Evolutionary conservation across 768 basidiomycete species (phyloP).

Genomic region (Sarcodon aspratus): DNA sequence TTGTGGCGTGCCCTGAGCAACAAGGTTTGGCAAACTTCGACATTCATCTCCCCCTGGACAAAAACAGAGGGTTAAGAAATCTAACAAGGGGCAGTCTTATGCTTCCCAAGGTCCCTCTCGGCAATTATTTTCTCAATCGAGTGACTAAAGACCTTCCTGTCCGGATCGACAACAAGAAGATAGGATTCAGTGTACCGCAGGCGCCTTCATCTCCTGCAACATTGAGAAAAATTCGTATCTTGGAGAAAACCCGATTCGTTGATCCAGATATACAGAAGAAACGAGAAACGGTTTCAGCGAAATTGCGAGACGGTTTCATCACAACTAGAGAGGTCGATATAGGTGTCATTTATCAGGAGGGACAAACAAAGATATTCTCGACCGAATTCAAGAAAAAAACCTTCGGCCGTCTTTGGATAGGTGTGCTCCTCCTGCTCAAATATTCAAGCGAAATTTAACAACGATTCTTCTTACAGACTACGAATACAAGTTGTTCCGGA

Average conservation of each 20-base stretch:
- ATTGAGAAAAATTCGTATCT: slow-evolving; percentile 4
- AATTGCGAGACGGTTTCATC: slow-evolving; percentile 34
- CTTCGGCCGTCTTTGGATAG: slow-evolving; percentile 42
- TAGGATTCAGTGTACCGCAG: slow-evolving; percentile 9
- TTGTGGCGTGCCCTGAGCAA: slow-evolving; percentile 11
- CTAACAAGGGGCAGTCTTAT: slow-evolving; percentile 34
- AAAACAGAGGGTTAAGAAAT: slow-evolving; percentile 38
- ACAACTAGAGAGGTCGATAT: slow-evolving; percentile 55
- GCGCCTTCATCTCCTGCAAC: slow-evolving; percentile 1
- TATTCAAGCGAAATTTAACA: too few relatives aligned
- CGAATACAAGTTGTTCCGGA: slow-evolving; percentile 52
- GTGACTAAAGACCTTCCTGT: slow-evolving; percentile 16
- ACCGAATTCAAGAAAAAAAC: slow-evolving; percentile 43
- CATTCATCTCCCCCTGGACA: slow-evolving; percentile 39
- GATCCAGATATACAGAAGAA: slow-evolving; percentile 17
- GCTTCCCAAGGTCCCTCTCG: slow-evolving; percentile 20
- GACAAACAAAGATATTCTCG: slow-evolving; percentile 32
- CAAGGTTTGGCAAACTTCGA: slow-evolving; percentile 41
- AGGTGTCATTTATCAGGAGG: slow-evolving; percentile 39
- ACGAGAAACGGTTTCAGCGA: slow-evolving; percentile 23
- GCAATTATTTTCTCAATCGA: slow-evolving; percentile 34
- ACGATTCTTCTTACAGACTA: slow-evolving; percentile 27
- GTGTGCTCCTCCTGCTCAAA: too few relatives aligned
- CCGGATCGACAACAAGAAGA: slow-evolving; percentile 10
- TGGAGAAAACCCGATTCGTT: slow-evolving; percentile 21